phyloP scores from a whole-genome alignment of 1,284 basidiomycete species.

The Amylostereum chailletii region DNA sequence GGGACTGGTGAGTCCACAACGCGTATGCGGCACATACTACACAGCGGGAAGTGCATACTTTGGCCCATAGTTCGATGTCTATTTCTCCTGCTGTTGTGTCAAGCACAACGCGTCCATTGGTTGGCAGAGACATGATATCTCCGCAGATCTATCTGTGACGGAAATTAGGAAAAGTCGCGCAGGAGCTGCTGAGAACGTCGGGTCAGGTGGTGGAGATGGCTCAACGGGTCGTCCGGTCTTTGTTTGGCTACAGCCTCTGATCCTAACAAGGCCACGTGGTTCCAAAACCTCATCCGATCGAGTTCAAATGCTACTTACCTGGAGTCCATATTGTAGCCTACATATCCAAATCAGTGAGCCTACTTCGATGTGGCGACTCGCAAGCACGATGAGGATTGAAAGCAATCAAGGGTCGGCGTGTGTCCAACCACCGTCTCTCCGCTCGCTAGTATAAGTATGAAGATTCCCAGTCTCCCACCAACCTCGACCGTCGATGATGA shows the following conservation, averaged over 20 bases:
- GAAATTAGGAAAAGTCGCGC: neutral
- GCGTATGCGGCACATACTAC: neutral
- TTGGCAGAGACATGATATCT: constrained; percentile 62
- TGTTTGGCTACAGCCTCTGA: constrained; percentile 5
- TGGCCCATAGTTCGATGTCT: constrained; percentile 93
- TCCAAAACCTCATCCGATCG: neutral
- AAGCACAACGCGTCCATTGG: constrained; percentile 80
- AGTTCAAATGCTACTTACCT: too few species aligned
- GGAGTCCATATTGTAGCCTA: too few species aligned
- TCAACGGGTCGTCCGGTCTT: constrained; percentile 1
- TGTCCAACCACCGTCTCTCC: too few species aligned
- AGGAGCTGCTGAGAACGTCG: neutral
- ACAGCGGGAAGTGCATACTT: constrained; percentile 33
- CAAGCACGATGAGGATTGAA: too few species aligned
- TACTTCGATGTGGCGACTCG: too few species aligned
- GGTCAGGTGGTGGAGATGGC: neutral
- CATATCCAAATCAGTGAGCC: too few species aligned
- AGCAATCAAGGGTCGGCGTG: too few species aligned
- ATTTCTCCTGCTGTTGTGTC: constrained; percentile 89
- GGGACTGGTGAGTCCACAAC: constrained; percentile 1
- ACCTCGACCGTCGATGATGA: neutral
- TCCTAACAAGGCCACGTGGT: constrained; percentile 5
- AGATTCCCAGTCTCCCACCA: too few species aligned
- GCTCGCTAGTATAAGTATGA: too few species aligned
- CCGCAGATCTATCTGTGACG: too few species aligned